phyloP scores from a whole-genome alignment of 148 eudicot genomes.

The Vaccinium corymbosum region DNA sequence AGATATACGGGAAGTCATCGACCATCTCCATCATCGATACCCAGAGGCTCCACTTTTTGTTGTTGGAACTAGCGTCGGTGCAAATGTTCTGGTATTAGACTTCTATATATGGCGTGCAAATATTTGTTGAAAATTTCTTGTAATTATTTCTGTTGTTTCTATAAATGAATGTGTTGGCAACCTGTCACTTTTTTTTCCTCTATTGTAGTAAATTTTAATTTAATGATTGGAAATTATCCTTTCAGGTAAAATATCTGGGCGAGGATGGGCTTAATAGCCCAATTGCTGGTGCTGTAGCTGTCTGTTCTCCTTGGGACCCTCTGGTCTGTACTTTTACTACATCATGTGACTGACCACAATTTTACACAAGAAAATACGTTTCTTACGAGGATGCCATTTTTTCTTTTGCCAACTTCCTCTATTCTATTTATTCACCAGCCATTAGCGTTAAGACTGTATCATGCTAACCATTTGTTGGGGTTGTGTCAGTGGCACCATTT shows the following conservation, averaged over 20 bases:
- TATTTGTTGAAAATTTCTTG: not conserved
- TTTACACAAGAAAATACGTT: not conserved
- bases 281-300: slow-evolving; percentile 78
- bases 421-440: not conserved
- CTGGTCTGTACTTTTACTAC: slow-evolving; percentile 47
- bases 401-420: not conserved
- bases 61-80: slow-evolving; percentile 93
- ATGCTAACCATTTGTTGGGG: not conserved
- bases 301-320: slow-evolving; percentile 93
- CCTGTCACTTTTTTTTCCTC: not conserved
- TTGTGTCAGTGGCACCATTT: not conserved
- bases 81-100: slow-evolving; percentile 69
- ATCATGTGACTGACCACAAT: not conserved
- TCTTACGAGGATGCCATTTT: not conserved
- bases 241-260: slow-evolving; percentile 86
- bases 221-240: not conserved
- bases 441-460: not conserved
- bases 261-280: slow-evolving; percentile 78
- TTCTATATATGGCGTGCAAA: not conserved
- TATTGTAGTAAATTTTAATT: not conserved
- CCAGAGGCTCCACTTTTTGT: slow-evolving; percentile 73
- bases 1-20: slow-evolving; percentile 63
- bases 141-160: not conserved
- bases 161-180: not conserved
- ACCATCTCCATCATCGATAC: slow-evolving; percentile 53